Evolutionary conservation across 2,329 filamentous ascomycete genomes (phyloP), one percentile per base, ranked within the genome.

Genomic region (Graphiopsis chlorocephala): DNA sequence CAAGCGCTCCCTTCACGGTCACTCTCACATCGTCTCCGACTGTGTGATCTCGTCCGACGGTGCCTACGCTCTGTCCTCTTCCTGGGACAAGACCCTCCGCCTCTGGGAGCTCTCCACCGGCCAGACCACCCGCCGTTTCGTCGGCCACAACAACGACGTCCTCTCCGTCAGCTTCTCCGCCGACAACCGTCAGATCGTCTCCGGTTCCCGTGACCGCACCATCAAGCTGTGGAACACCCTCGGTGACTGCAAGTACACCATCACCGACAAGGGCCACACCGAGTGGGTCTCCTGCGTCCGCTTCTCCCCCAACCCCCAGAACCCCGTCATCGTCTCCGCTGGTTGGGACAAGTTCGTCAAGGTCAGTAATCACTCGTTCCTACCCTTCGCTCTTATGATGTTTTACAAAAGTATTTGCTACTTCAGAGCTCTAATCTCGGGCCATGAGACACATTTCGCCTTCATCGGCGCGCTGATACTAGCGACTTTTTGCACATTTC

Each of bases 181-280:
- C 88, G 95, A 99, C 88, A 98, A 98, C 91, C 91, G 95, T 81
- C 95, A 98, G 88, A 98, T 99, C 83, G 95, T 98, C 78, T 98
- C 95, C 73, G 95, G 93, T 74, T 98, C 95, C 72, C 93, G 95
- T 82, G 95, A 99, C 87, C 90, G 93, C 82, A 92, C 91, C 79
- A 98, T 99, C 88, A 99, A 98, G 92, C 90, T 99, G 78, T 99
- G 95, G 95, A 99, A 99, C 88, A 99, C 95, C 77, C 92, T 99
- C 73, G 95, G 95, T 84, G 95, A 99, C 89, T 99, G 95, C 93
- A 99, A 99, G 88, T 99, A 89, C 90, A 99, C 94, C 86, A 98
- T 99, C 87, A 96, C 92, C 84, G 95, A 99, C 82, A 99, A 99
- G 91, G 95, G 95, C 81, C 95, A 99, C 88, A 92, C 92, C 83